Percentiles rank a stretch among this genome's conserved stretches.
Conservation (phyloP, 306 rosid genomes). For the Erythrophleum fordii region DNA sequence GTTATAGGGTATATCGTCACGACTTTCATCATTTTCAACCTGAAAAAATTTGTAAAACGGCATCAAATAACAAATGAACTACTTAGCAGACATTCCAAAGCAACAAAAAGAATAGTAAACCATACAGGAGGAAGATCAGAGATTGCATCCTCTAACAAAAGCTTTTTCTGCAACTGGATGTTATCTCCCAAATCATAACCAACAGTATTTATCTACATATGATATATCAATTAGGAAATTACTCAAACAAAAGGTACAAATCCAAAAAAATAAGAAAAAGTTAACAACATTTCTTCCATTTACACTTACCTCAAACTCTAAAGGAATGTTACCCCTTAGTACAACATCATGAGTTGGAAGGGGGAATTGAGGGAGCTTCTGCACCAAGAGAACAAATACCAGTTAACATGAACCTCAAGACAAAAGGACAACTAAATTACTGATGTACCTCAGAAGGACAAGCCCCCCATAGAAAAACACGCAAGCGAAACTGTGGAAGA, state of each 20-base stretch:
- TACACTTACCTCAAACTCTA: slow-evolving; percentile 69
- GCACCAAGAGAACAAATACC: slow-evolving; percentile 10
- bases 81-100: background rate
- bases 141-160: slow-evolving; percentile 69
- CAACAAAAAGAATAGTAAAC: background rate
- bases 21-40: slow-evolving; percentile 61
- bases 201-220: slow-evolving; percentile 59
- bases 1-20: slow-evolving; percentile 57
- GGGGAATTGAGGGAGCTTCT: slow-evolving; percentile 83
- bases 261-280: background rate
- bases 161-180: slow-evolving; percentile 49
- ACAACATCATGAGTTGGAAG: slow-evolving; percentile 85
- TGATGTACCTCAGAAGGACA: slow-evolving; percentile 67
- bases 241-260: background rate
- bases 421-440: background rate
- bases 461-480: slow-evolving; percentile 92
- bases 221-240: no score
- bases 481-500: slow-evolving; percentile 89
- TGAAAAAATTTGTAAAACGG: slow-evolving; percentile 23
- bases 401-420: background rate
- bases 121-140: slow-evolving; percentile 79
- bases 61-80: background rate
- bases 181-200: slow-evolving; percentile 58
- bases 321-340: slow-evolving; percentile 69
- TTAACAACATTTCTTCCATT: background rate